A percentile compares a stretch with the other conserved stretches of the same genome.
Evolutionary conservation across 2,329 filamentous ascomycete genomes (phyloP).

Genomic region (Hansfordia pulvinata): DNA sequence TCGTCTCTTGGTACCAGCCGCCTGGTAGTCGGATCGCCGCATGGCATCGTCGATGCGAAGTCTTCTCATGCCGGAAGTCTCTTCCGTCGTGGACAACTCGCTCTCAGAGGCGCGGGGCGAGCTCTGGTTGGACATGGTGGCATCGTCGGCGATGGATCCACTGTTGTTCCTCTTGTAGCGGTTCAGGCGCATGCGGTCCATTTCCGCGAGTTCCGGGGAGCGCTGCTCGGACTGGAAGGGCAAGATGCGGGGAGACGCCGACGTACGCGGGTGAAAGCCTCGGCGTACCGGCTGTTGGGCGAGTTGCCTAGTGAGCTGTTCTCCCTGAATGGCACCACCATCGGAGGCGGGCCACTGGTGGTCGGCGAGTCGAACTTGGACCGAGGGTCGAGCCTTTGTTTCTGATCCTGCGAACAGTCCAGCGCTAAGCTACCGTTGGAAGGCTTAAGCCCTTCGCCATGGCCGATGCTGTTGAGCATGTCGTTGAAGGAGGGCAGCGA

Average conservation of each 20-base stretch:
- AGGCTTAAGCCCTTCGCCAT: no score
- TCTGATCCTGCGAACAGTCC: no score
- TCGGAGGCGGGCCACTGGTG: slow-evolving; percentile 29
- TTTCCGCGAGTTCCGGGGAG: slow-evolving; percentile 31
- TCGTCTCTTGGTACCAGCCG: slow-evolving; percentile 37
- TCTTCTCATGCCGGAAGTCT: slow-evolving; percentile 22
- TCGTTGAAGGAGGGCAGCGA: no score
- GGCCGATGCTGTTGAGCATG: no score
- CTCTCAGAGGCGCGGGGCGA: slow-evolving; percentile 38
- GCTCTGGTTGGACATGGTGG: slow-evolving; percentile 26
- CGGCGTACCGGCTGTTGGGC: not conserved
- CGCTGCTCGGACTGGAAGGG: slow-evolving; percentile 22
- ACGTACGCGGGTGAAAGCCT: no score
- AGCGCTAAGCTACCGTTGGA: no score
- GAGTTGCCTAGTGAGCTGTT: not conserved
- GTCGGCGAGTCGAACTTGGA: slow-evolving; percentile 30
- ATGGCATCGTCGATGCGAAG: slow-evolving; percentile 32
- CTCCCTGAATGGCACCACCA: no score
- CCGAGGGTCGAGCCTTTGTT: slow-evolving; percentile 34
- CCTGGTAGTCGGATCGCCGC: slow-evolving; percentile 20
- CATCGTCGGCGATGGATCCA: slow-evolving; percentile 27
- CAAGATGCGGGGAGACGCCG: slow-evolving; percentile 29
- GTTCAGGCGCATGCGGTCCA: slow-evolving; percentile 31
- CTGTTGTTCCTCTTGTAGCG: slow-evolving; percentile 36
- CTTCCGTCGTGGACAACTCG: slow-evolving; percentile 28